phyloP scores from a whole-genome alignment of 2,329 filamentous ascomycete genomes.

The Leptographium procerum region DNA sequence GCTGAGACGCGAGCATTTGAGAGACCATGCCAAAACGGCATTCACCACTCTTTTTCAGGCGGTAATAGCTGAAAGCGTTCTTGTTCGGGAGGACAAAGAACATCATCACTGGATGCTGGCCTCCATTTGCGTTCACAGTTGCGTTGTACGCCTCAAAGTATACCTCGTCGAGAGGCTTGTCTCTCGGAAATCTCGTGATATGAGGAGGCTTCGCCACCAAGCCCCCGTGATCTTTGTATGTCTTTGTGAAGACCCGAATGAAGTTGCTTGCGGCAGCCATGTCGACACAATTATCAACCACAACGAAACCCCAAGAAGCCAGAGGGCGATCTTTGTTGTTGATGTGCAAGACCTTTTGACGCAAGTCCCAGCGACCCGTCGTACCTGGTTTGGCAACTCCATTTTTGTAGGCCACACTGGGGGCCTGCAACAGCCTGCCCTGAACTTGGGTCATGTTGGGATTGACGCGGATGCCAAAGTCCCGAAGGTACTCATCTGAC shows the following conservation, averaged over 20 bases:
- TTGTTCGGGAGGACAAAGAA: slow-evolving; percentile 67
- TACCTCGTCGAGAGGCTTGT: slow-evolving; percentile 26
- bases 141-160: slow-evolving; percentile 43
- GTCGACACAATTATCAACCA: slow-evolving; percentile 44
- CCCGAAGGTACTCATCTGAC: slow-evolving; percentile 55
- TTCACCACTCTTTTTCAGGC: slow-evolving; percentile 82
- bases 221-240: slow-evolving; percentile 40
- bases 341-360: slow-evolving; percentile 64
- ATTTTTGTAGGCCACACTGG: slow-evolving; percentile 57
- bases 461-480: slow-evolving; percentile 65
- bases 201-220: slow-evolving; percentile 27
- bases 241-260: slow-evolving; percentile 28
- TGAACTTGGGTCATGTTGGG: slow-evolving; percentile 52
- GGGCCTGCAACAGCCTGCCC: slow-evolving; percentile 60
- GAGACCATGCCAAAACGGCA: slow-evolving; percentile 74
- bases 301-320: slow-evolving; percentile 63
- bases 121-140: slow-evolving; percentile 38
- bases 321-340: slow-evolving; percentile 48
- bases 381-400: slow-evolving; percentile 48
- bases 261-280: slow-evolving; percentile 50
- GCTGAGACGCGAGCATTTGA: slow-evolving; percentile 64
- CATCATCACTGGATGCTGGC: slow-evolving; percentile 58
- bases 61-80: slow-evolving; percentile 62
- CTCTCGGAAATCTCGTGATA: slow-evolving; percentile 15
- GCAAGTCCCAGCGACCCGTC: slow-evolving; percentile 75